These are phyloP conservation scores for Zychaea mexicana DNA, from an alignment of 371 early-diverging fungal genomes.

Conservation along the genomic window DNA sequence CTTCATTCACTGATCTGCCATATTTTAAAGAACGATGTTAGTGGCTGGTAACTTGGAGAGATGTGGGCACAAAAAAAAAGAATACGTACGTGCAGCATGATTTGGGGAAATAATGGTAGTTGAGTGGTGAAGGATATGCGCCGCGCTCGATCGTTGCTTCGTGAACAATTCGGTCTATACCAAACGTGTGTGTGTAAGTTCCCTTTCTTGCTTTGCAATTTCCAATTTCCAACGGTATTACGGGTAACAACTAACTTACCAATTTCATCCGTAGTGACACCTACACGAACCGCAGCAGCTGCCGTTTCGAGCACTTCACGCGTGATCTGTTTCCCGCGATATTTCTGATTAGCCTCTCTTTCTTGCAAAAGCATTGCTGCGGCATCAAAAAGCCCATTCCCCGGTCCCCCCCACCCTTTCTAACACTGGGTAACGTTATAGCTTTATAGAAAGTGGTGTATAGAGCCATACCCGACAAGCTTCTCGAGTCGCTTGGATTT, in stretches of 20 bases:
- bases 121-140: slow-evolving; percentile 94
- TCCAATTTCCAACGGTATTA: too few species aligned
- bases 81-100: slow-evolving; percentile 92
- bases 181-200: background rate
- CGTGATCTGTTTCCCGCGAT: slow-evolving; percentile 66
- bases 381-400: too few species aligned
- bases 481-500: slow-evolving; percentile 78
- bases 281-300: slow-evolving; percentile 77
- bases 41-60: too few species aligned
- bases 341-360: background rate
- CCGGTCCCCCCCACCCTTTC: too few species aligned
- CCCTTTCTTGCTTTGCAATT: background rate
- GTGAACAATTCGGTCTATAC: slow-evolving; percentile 80
- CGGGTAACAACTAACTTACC: too few species aligned
- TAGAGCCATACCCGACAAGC: slow-evolving; percentile 81
- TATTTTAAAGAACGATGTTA: too few species aligned
- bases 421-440: too few species aligned
- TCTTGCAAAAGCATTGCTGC: background rate
- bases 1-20: too few species aligned
- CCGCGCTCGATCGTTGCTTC: slow-evolving; percentile 85
- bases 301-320: slow-evolving; percentile 88
- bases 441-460: too few species aligned
- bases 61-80: too few species aligned
- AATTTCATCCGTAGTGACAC: slow-evolving; percentile 93
- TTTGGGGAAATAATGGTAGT: slow-evolving; percentile 93